These are phyloP conservation scores for Tetradesmus obliquus DNA, from an alignment of 139 green algal genomes.

Conservation along the genomic window DNA sequence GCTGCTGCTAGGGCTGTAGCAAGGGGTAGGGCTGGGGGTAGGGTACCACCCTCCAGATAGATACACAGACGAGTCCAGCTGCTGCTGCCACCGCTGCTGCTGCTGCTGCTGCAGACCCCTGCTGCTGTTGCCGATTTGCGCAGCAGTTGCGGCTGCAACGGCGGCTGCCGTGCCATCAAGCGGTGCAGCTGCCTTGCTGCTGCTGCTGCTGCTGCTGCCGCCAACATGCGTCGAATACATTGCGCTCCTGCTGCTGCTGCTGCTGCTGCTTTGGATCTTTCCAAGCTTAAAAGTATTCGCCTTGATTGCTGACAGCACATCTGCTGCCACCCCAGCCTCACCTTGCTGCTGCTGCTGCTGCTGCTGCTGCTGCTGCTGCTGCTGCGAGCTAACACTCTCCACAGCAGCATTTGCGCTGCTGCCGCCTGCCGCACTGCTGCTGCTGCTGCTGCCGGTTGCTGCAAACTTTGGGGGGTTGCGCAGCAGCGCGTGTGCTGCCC, in stretches of 20 bases:
- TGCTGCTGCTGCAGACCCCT: background rate
- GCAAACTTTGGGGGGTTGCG: conserved; percentile 1
- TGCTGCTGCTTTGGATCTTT: conserved; percentile 1
- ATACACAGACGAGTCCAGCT: conserved; percentile 38
- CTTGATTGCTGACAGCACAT: background rate
- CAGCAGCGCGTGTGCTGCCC: conserved; percentile 27
- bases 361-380: background rate
- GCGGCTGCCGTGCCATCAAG: background rate
- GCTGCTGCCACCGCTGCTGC: background rate
- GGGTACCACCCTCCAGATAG: conserved; percentile 42
- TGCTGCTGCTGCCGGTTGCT: background rate
- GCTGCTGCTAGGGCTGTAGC: conserved; percentile 7
- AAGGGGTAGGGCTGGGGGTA: background rate
- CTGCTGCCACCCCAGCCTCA: conserved; percentile 17
- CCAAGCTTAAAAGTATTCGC: conserved; percentile 23
- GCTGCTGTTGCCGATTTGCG: background rate
- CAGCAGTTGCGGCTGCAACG: conserved; percentile 9
- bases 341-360: background rate
- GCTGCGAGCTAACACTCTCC: background rate
- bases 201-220: background rate
- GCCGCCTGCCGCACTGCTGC: background rate
- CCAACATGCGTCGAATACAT: background rate
- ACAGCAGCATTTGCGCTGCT: background rate
- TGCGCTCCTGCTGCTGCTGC: background rate
- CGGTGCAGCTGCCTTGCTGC: background rate